These are phyloP conservation scores for Lonicera japonica DNA, from an alignment of 129 eudicot genomes.

Conservation along the genomic window DNA sequence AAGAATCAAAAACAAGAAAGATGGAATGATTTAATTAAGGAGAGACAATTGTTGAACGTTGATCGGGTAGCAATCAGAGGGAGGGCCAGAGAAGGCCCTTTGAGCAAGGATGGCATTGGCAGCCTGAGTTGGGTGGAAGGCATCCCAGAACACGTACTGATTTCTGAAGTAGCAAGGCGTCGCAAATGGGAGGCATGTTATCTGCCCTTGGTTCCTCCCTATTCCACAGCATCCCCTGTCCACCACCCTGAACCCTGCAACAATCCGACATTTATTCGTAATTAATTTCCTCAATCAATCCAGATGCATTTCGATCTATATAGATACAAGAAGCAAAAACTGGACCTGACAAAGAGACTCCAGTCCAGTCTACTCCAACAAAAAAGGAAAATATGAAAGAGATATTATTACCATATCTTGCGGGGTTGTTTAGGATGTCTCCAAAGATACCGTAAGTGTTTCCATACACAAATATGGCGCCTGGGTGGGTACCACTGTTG, in stretches of 20 bases:
- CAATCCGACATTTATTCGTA: too few relatives aligned
- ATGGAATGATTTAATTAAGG: constrained; percentile 9
- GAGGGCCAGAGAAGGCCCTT: constrained; percentile 67
- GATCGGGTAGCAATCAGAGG: constrained; percentile 50
- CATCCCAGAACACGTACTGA: constrained; percentile 90
- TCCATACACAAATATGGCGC: constrained; percentile 70
- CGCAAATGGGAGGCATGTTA: constrained; percentile 58
- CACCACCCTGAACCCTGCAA: constrained; percentile 57
- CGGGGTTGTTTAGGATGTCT: constrained; percentile 73
- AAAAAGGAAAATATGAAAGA: background rate
- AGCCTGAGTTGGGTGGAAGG: constrained; percentile 82
- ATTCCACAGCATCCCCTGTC: constrained; percentile 73
- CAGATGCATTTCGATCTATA: too few relatives aligned
- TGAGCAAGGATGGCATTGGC: constrained; percentile 69
- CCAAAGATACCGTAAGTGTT: constrained; percentile 72
- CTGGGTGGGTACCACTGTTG: constrained; percentile 71
- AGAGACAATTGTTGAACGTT: constrained; percentile 75
- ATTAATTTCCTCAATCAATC: too few relatives aligned
- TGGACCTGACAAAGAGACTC: background rate
- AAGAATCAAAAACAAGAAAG: too few relatives aligned
- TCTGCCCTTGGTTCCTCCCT: constrained; percentile 72
- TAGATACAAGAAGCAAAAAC: background rate
- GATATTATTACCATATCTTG: constrained; percentile 51
- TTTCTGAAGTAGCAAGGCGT: constrained; percentile 61
- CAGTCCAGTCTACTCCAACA: background rate